Evolutionary conservation across 2,329 filamentous ascomycete species (phyloP).

Genomic region (Epichloe bromicola): DNA sequence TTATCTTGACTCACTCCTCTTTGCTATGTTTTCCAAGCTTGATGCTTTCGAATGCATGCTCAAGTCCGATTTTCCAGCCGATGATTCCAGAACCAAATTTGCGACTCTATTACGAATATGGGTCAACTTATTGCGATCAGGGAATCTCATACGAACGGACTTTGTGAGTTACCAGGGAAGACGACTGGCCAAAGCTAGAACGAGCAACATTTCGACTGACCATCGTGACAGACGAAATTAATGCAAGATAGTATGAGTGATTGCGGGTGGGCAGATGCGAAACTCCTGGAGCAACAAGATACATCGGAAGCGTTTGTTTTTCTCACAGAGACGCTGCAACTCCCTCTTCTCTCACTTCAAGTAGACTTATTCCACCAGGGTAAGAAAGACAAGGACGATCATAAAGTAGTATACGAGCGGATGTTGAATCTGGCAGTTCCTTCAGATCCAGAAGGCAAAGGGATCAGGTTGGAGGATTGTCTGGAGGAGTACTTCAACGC

Average conservation of each 20-base stretch:
- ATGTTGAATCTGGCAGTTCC: conserved; percentile 86
- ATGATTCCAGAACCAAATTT: conserved; percentile 58
- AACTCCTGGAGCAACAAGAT: conserved; percentile 72
- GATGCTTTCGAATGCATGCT: conserved; percentile 89
- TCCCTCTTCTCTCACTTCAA: conserved; percentile 79
- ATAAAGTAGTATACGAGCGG: conserved; percentile 88
- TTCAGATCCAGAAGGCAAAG: conserved; percentile 53
- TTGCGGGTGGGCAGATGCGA: conserved; percentile 81
- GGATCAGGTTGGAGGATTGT: conserved; percentile 77
- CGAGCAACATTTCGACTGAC: conserved; percentile 7
- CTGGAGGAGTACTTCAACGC: conserved; percentile 94
- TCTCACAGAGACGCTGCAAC: conserved; percentile 76
- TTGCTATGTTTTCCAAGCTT: conserved; percentile 88
- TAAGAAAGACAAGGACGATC: conserved; percentile 73
- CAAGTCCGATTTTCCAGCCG: conserved; percentile 56
- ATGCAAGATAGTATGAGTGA: conserved; percentile 71
- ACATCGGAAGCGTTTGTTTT: conserved; percentile 93
- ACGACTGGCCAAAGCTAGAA: neutral
- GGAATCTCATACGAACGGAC: conserved; percentile 73
- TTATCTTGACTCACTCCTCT: conserved; percentile 81
- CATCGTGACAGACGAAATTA: conserved; percentile 50
- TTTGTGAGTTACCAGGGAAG: conserved; percentile 41
- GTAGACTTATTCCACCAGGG: conserved; percentile 93
- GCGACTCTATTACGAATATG: conserved; percentile 72
- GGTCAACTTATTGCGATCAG: conserved; percentile 83